These are phyloP conservation scores for Hypsizygus marmoreus DNA, from an alignment of 768 basidiomycete genomes.

Conservation along the genomic window DNA sequence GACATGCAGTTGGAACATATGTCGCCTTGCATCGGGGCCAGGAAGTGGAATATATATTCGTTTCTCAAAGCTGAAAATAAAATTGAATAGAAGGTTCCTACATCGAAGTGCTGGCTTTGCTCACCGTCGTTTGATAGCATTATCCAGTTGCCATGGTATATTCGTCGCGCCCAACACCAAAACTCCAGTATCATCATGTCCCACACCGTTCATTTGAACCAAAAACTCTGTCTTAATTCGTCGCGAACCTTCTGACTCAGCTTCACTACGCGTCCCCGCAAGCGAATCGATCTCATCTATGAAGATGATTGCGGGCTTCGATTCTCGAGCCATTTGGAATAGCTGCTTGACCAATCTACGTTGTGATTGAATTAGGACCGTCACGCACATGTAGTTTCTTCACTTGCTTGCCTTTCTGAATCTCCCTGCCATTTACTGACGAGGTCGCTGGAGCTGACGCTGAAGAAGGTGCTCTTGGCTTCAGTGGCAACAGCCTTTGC, in stretches of 20 bases:
- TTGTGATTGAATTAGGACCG: background rate
- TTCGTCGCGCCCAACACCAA: slow-evolving; percentile 97
- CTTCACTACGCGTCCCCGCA: slow-evolving; percentile 91
- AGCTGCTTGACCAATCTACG: slow-evolving; percentile 90
- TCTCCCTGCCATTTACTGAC: slow-evolving; percentile 99
- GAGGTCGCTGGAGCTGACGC: slow-evolving; percentile 90
- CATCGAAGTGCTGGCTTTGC: slow-evolving; percentile 19
- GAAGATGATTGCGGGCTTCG: slow-evolving; percentile 97
- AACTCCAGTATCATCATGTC: slow-evolving; percentile 95
- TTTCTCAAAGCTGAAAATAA: slow-evolving; percentile 79
- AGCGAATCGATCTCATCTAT: slow-evolving; percentile 98
- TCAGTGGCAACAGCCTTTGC: slow-evolving; percentile 99
- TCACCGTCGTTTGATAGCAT: slow-evolving; percentile 93
- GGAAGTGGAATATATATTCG: slow-evolving; percentile 98
- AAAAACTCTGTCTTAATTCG: slow-evolving; percentile 97
- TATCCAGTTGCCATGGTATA: slow-evolving; percentile 97
- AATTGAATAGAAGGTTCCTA: background rate
- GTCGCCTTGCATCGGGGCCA: slow-evolving; percentile 85
- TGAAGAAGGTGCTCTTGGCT: slow-evolving; percentile 98
- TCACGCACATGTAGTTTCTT: background rate
- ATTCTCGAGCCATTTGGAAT: slow-evolving; percentile 94
- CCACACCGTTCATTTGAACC: slow-evolving; percentile 99
- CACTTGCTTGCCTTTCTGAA: slow-evolving; percentile 76
- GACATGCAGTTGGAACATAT: slow-evolving; percentile 97
- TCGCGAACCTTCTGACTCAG: slow-evolving; percentile 96